A percentile compares a stretch with the other conserved stretches of the same genome.
These are phyloP conservation scores for Bertia moriformis DNA, from an alignment of 2,329 filamentous ascomycete species.

Conservation along the genomic window DNA sequence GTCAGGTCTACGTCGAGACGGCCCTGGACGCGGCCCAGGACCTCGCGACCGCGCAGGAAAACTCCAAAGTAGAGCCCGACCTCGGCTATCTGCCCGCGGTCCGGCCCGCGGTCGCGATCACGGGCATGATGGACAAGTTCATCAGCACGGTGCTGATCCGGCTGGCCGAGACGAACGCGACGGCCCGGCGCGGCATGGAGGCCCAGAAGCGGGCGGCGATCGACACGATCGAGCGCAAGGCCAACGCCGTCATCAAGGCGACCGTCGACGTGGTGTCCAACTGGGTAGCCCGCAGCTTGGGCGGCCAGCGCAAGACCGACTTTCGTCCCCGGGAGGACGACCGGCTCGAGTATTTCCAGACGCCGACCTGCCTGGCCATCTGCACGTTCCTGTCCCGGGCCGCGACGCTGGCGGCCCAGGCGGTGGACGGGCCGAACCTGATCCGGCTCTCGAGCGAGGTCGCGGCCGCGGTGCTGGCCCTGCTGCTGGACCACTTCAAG, in stretches of 20 bases:
- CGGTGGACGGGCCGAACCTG: conserved; percentile 73
- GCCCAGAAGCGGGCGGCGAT: conserved; percentile 63
- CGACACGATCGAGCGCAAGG: conserved; percentile 70
- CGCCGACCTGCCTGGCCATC: conserved; percentile 68
- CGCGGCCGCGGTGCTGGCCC: conserved; percentile 59
- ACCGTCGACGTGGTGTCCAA: conserved; percentile 56
- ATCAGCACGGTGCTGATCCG: conserved; percentile 82
- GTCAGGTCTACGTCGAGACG: conserved; percentile 63
- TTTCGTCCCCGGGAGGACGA: conserved; percentile 77
- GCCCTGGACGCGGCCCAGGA: conserved; percentile 58
- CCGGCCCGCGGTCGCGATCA: conserved; percentile 70
- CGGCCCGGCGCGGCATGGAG: conserved; percentile 78
- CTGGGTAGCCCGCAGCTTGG: conserved; percentile 60
- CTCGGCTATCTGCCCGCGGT: conserved; percentile 68
- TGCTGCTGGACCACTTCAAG: conserved; percentile 86
- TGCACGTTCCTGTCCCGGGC: conserved; percentile 65
- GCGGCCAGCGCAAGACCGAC: conserved; percentile 72
- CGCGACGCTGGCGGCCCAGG: conserved; percentile 44
- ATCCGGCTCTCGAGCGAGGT: conserved; percentile 73
- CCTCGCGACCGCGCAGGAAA: conserved; percentile 62
- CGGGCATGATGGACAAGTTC: conserved; percentile 85
- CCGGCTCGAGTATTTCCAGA: conserved; percentile 61
- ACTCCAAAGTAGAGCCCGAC: conserved; percentile 71
- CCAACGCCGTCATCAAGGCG: conserved; percentile 43
- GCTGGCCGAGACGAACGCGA: conserved; percentile 77